Evolutionary conservation across 441 rosid genomes (phyloP).

Genomic region (Bocquillonia castaneifolia): DNA sequence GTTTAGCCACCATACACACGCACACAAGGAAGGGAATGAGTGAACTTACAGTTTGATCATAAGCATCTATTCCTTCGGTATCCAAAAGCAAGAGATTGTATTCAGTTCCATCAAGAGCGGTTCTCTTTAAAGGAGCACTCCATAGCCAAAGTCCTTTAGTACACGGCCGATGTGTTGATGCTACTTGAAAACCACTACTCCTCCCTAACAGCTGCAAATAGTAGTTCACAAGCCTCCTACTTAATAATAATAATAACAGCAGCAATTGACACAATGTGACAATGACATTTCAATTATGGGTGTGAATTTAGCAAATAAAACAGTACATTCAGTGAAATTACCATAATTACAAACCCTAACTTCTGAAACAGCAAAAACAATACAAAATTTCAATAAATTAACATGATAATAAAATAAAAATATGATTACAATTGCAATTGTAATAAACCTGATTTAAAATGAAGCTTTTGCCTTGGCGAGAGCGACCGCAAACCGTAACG

Average conservation of each 20-base stretch:
- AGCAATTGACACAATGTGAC: no score
- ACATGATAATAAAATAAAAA: neutral
- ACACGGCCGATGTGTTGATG: conserved; percentile 92
- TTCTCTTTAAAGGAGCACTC: conserved; percentile 92
- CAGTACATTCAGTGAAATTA: neutral
- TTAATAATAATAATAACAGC: no score
- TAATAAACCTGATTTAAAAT: conserved; percentile 73
- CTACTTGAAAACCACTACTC: conserved; percentile 96
- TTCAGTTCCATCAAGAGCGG: conserved; percentile 88
- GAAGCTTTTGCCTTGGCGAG: conserved; percentile 95
- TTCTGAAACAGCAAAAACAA: neutral
- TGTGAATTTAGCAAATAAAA: neutral
- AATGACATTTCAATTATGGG: no score
- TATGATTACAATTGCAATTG: neutral
- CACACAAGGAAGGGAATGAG: neutral
- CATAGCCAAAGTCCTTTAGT: conserved; percentile 99
- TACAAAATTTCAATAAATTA: conserved; percentile 7
- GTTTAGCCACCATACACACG: neutral
- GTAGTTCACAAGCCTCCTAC: no score
- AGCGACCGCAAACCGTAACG: conserved; percentile 93
- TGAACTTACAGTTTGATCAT: conserved; percentile 82
- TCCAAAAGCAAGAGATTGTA: conserved; percentile 85
- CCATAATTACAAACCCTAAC: conserved; percentile 27
- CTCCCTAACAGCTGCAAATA: conserved; percentile 81
- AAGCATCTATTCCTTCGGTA: conserved; percentile 96